These are phyloP conservation scores for Verbascum thapsus DNA, from an alignment of 257 asterid species.

Conservation along the genomic window DNA sequence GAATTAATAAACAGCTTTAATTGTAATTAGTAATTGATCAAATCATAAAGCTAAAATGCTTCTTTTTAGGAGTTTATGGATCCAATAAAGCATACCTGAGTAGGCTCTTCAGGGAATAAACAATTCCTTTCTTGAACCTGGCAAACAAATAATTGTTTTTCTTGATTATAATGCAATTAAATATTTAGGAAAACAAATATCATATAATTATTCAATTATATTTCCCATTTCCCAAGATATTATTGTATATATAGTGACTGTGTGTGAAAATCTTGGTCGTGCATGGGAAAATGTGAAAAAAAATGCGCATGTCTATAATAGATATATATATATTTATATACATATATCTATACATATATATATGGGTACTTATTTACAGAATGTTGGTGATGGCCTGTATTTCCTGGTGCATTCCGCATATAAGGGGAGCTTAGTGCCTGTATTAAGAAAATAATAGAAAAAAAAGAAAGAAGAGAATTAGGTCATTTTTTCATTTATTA, in stretches of 20 bases:
- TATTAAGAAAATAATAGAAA: background rate
- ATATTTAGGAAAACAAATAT: too few species aligned
- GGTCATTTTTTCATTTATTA: too few species aligned
- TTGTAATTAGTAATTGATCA: constrained; percentile 16
- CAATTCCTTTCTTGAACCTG: constrained; percentile 51
- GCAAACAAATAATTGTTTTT: constrained; percentile 15
- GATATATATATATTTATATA: constrained; percentile 35
- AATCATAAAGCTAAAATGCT: constrained; percentile 28
- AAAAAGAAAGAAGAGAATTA: too few species aligned
- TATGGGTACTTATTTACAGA: constrained; percentile 49
- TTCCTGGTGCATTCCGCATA: constrained; percentile 50
- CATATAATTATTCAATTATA: constrained; percentile 15
- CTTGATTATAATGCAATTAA: constrained; percentile 16
- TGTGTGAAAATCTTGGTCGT: constrained; percentile 21
- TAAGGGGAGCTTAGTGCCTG: constrained; percentile 76
- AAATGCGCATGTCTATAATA: constrained; percentile 9
- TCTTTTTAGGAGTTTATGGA: constrained; percentile 47
- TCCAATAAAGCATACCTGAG: constrained; percentile 55
- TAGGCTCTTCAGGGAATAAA: constrained; percentile 29
- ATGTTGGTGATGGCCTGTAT: constrained; percentile 56
- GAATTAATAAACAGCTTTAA: constrained; percentile 2
- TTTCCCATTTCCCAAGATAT: constrained; percentile 42
- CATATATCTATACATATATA: constrained; percentile 25
- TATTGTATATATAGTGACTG: constrained; percentile 1
- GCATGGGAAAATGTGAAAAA: constrained; percentile 24